phyloP scores from a whole-genome alignment of 352 stramenopile species.

The Phytophthora ramorum region DNA sequence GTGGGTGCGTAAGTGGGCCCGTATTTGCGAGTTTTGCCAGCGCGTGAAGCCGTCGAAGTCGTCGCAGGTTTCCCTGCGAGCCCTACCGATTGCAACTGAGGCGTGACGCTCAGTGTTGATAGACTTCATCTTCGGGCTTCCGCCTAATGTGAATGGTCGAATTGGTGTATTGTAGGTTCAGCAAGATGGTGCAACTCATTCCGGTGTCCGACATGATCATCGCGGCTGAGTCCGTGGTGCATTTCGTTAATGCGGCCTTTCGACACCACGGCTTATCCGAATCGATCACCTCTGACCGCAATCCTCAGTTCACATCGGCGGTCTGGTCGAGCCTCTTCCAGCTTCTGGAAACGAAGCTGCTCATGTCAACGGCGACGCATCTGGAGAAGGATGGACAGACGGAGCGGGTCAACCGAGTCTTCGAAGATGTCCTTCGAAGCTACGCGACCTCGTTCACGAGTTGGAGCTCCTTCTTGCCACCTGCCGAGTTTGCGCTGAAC shows the following conservation, averaged over 20 bases:
- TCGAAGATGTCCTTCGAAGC: neutral
- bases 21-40: neutral
- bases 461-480: too few relatives aligned
- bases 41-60: neutral
- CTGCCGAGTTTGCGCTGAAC: too few relatives aligned
- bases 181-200: neutral
- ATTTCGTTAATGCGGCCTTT: too few relatives aligned
- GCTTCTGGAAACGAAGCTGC: too few relatives aligned
- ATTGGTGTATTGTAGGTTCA: neutral
- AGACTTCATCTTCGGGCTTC: neutral
- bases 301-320: too few relatives aligned
- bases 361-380: neutral
- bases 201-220: too few relatives aligned
- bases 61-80: neutral
- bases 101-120: neutral
- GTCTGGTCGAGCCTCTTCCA: too few relatives aligned
- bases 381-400: slow-evolving; percentile 1
- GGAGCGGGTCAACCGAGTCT: neutral
- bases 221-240: too few relatives aligned
- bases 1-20: neutral
- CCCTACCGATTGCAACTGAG: neutral
- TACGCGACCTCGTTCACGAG: too few relatives aligned
- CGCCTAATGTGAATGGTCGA: neutral
- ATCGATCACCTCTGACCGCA: too few relatives aligned
- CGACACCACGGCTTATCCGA: too few relatives aligned